Base-by-base conservation (phyloP, 257 asterid species). In the Solanum neorickii region DNA sequence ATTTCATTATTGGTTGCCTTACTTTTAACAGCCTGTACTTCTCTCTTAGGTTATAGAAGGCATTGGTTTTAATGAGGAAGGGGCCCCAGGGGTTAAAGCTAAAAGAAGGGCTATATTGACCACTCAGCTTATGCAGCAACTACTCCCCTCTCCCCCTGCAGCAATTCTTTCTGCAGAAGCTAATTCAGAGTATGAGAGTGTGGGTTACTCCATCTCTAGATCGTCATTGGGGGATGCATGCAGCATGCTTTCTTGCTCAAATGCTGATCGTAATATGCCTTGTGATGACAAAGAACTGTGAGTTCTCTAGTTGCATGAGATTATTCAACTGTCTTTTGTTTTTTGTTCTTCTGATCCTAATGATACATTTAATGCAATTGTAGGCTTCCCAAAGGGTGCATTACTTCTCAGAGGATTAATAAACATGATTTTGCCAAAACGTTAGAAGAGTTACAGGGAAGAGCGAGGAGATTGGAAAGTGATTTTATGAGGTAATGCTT, bases 401-500 rank as follows among this genome's bases (percentile, higher is more conserved):
- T 89, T 75, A 84, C 85, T 27, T 66, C 90, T 3, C 90, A 86
- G 74, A 90, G 90, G 89, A 89, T 76, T 86, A 93, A 89, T 56
- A 90, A 85, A 87, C 92, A 42, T 49, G 73, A 83, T 44, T 86
- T 85, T 87, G 89, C 80, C 75, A 92, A 92, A 91, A 87, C 73
- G 62, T 46, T 87, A 12, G 89, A 91, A 87, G 95, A 91, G 84
- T 89, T 93, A 56, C 65, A 85, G 84, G 95, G 88, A 73, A 96
- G 90, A 94, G 89, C 92, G 29, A 92, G 82, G 90, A 93, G 87
- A 92, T 92, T 96, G 69, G 98, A 95, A 87, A 86, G 85, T 86
- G 95, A 91, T 86, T 94, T 94, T 78, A 82, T 75, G 86, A 93
- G 98, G 99, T 96, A 95, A 91, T 42, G 76, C 69, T 62, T 83